phyloP scores from a whole-genome alignment of 352 stramenopile genomes.

The Phytophthora hibernalis region DNA sequence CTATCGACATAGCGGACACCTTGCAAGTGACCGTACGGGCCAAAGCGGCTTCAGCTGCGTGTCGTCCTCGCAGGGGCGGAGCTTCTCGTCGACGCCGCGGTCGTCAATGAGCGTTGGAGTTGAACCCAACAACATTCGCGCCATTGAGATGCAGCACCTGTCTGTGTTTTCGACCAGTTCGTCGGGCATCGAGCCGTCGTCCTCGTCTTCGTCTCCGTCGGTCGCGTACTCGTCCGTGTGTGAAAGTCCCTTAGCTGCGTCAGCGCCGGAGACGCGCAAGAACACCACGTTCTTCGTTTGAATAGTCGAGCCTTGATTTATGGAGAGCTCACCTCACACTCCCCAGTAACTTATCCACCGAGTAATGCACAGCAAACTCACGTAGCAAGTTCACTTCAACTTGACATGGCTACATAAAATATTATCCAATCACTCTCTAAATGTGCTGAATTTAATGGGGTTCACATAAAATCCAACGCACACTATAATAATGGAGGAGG shows the following conservation, averaged over 20 bases:
- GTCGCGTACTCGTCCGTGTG: slow-evolving; percentile 71
- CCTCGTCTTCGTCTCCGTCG: slow-evolving; percentile 53
- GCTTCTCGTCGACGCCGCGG: slow-evolving; percentile 24
- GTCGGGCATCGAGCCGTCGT: slow-evolving; percentile 45
- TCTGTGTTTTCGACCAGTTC: slow-evolving; percentile 58
- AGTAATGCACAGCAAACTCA: not conserved
- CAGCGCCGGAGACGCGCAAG: slow-evolving; percentile 38
- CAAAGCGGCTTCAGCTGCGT: slow-evolving; percentile 32
- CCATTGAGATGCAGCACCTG: slow-evolving; percentile 49
- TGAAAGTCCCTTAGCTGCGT: slow-evolving; percentile 51
- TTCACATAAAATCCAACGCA: too few relatives aligned
- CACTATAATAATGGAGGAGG: slow-evolving; percentile 42
- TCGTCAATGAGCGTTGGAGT: slow-evolving; percentile 26
- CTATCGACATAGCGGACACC: slow-evolving; percentile 19
- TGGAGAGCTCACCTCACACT: not conserved
- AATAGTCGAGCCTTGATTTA: slow-evolving; percentile 21
- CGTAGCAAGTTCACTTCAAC: not conserved
- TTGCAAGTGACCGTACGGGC: slow-evolving; percentile 7
- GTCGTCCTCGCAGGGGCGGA: slow-evolving; percentile 21
- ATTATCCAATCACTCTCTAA: too few relatives aligned
- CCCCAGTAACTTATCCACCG: slow-evolving; percentile 32
- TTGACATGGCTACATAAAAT: slow-evolving; percentile 11
- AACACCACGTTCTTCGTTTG: slow-evolving; percentile 70
- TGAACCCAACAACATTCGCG: slow-evolving; percentile 29
- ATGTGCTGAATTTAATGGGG: not conserved